A percentile compares a stretch with the other conserved stretches of the same genome.
phyloP scores from a whole-genome alignment of 129 eudicot genomes.

The Saussurea involucrata region DNA sequence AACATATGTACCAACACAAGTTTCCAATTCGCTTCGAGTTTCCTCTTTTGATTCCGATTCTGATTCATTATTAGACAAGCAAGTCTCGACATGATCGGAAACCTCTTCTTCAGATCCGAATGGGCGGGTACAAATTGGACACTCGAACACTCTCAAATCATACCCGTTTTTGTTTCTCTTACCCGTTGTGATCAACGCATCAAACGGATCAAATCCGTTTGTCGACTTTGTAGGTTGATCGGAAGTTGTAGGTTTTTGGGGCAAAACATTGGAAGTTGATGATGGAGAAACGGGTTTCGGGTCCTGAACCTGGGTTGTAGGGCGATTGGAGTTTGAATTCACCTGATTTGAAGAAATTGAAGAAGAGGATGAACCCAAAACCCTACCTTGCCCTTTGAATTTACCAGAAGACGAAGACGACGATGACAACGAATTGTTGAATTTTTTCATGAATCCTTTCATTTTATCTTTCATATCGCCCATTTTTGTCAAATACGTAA shows the following conservation, averaged over 20 bases:
- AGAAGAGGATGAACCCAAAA: constrained; percentile 70
- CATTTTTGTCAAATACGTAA: constrained; percentile 32
- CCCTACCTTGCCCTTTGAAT: constrained; percentile 89
- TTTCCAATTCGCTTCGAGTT: constrained; percentile 37
- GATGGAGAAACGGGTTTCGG: constrained; percentile 33
- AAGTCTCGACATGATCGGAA: constrained; percentile 62
- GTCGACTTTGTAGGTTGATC: constrained; percentile 21
- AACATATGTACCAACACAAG: constrained; percentile 52
- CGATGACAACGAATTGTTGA: constrained; percentile 52
- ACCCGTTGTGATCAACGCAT: constrained; percentile 69
- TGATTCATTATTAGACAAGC: constrained; percentile 33
- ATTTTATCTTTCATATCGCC: constrained; percentile 82
- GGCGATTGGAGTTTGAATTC: constrained; percentile 29
- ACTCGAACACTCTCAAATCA: constrained; percentile 72
- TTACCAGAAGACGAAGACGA: constrained; percentile 65
- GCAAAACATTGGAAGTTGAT: not conserved
- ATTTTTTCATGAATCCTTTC: constrained; percentile 91
- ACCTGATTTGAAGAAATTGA: constrained; percentile 34
- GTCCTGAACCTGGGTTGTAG: constrained; percentile 11
- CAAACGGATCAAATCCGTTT: constrained; percentile 78
- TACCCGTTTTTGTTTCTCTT: constrained; percentile 75
- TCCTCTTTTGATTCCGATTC: constrained; percentile 18
- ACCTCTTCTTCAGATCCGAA: constrained; percentile 78
- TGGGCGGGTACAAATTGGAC: constrained; percentile 71
- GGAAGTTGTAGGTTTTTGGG: constrained; percentile 7